These are phyloP conservation scores for Dactylellina cionopaga DNA, from an alignment of 2,329 filamentous ascomycete genomes.

Conservation along the genomic window DNA sequence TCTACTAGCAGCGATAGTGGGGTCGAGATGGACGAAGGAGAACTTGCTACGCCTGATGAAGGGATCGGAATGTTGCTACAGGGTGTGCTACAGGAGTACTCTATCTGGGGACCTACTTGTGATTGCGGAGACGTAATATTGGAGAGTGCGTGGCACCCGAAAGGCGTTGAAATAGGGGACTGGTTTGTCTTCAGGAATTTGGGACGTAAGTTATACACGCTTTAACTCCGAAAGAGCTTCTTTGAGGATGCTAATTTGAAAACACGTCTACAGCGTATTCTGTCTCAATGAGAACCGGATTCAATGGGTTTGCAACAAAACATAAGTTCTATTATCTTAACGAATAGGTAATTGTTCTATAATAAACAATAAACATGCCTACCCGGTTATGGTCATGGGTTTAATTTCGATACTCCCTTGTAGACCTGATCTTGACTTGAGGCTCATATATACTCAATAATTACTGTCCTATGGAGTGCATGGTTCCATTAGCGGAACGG, in stretches of 20 bases:
- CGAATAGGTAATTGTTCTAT: conserved; percentile 8
- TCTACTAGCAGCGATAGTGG: conserved; percentile 44
- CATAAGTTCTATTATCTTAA: conserved; percentile 33
- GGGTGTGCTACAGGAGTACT: conserved; percentile 24
- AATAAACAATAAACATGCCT: not conserved
- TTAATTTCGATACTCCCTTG: too few relatives aligned
- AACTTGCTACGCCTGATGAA: not conserved
- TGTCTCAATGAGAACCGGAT: conserved; percentile 13
- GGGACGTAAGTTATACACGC: conserved; percentile 27
- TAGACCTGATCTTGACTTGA: too few relatives aligned
- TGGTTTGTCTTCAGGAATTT: conserved; percentile 42
- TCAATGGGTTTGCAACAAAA: conserved; percentile 33
- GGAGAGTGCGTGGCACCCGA: conserved; percentile 24
- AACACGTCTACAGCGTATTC: conserved; percentile 38
- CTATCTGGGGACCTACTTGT: conserved; percentile 45
- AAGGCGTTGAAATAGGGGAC: conserved; percentile 35
- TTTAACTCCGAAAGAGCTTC: too few relatives aligned
- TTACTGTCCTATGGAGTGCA: too few relatives aligned
- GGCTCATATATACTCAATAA: too few relatives aligned
- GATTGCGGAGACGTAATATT: conserved; percentile 36
- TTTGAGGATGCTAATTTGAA: not conserved
- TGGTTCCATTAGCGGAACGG: too few relatives aligned
- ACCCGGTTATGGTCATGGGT: too few relatives aligned
- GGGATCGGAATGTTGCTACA: conserved; percentile 1
- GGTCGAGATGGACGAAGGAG: conserved; percentile 27